Conservation (phyloP, 23 red algal genomes). For the Gracilariopsis chorda region DNA sequence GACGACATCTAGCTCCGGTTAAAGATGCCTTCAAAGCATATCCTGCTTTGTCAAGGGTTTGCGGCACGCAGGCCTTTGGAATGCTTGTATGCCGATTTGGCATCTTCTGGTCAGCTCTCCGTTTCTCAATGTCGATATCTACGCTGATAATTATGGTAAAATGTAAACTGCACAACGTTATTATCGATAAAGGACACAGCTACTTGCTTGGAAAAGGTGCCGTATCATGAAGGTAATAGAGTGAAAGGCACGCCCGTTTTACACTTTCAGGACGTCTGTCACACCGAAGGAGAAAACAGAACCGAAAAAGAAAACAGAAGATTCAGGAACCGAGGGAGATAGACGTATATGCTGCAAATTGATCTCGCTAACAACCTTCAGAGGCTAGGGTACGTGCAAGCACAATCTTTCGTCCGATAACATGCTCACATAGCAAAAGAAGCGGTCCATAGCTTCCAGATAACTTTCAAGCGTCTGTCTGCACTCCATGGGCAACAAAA, state of each 20-base stretch:
- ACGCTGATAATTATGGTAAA: constrained; percentile 1
- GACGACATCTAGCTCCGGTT: background rate
- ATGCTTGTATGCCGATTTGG: constrained; percentile 18
- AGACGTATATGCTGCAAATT: no score
- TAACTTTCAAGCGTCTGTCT: no score
- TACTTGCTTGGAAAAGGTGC: background rate
- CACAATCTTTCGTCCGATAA: no score
- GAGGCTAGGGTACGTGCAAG: no score
- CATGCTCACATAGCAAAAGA: no score
- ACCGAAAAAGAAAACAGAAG: no score
- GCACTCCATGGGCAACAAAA: no score
- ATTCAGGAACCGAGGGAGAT: no score
- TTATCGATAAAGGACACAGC: background rate
- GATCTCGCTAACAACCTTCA: no score
- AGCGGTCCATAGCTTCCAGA: no score
- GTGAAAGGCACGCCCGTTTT: constrained; percentile 5
- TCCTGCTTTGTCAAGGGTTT: background rate
- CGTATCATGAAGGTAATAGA: background rate
- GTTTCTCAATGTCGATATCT: background rate
- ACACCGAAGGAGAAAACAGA: no score
- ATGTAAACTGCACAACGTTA: constrained; percentile 33
- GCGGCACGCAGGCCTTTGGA: background rate
- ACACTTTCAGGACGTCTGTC: background rate
- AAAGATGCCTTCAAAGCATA: background rate
- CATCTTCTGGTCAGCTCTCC: background rate